Evolutionary conservation across 345 rosid species (phyloP).

Genomic region (Dimocarpus longan): DNA sequence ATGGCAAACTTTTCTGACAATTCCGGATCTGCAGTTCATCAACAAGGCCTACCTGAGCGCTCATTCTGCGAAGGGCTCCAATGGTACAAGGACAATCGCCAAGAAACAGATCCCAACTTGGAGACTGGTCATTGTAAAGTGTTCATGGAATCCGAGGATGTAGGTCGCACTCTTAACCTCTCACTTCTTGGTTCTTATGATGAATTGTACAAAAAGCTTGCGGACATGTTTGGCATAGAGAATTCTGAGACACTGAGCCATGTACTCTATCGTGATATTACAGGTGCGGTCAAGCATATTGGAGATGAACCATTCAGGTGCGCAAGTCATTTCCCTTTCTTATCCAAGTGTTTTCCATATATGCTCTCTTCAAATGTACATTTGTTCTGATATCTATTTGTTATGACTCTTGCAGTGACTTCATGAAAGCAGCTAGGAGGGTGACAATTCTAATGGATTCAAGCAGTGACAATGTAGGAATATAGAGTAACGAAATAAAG

Average conservation of each 20-base stretch:
- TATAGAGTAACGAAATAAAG: conserved; percentile 29
- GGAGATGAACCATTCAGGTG: conserved; percentile 58
- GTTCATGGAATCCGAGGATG: conserved; percentile 60
- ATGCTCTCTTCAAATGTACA: not conserved
- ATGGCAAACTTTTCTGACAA: conserved; percentile 31
- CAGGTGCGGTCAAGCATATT: conserved; percentile 46
- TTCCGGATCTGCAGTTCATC: conserved; percentile 40
- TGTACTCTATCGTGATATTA: conserved; percentile 41
- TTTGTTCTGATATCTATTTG: conserved; percentile 1
- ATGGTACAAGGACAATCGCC: conserved; percentile 37
- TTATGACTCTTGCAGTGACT: conserved; percentile 41
- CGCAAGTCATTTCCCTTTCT: not conserved
- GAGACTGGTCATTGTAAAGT: conserved; percentile 59
- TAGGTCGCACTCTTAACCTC: conserved; percentile 60
- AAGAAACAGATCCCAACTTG: conserved; percentile 35
- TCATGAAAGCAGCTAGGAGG: conserved; percentile 52
- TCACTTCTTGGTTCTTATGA: conserved; percentile 47
- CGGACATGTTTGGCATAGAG: conserved; percentile 48
- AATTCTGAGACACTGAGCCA: conserved; percentile 39
- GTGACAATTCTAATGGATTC: conserved; percentile 58
- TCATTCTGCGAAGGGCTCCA: conserved; percentile 36
- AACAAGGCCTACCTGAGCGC: conserved; percentile 34
- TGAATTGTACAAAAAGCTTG: conserved; percentile 46
- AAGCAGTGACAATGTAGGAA: conserved; percentile 50
- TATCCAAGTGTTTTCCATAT: not conserved